Base-by-base conservation (phyloP, 495 filamentous ascomycete species). In the Hypoxylon fuscum region DNA sequence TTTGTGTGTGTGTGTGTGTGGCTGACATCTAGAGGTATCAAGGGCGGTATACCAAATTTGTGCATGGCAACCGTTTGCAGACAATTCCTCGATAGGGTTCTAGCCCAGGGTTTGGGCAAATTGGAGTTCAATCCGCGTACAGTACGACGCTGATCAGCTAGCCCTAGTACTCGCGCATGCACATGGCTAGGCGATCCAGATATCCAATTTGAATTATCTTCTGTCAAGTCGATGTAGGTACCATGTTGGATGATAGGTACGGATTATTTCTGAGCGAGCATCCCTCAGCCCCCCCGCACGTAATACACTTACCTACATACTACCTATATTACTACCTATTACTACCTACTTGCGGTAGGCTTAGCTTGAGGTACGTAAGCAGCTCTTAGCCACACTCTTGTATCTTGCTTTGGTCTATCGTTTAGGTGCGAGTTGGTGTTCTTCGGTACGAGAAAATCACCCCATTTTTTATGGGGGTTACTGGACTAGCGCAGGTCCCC, bases 401-500 rank as follows among this genome's bases (percentile, higher is more conserved):
- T n/a, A n/a, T n/a, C n/a, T n/a, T 48, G 5, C 6, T 49, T 49
- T 21, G 37, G 37, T 17, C 37, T 9, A 10, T 18, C 29, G 23
- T 34, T 20, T n/a, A n/a, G n/a, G n/a, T 29, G 32, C 25, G 15
- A 32, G 22, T 49, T 62, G 42, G 38, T 20, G 20, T 31, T 31
- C 35, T 55, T 50, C 41, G 46, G 41, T 35, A 52, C 50, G 34
- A 53, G 49, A 63, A 8, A 59, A 63, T 68, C 64, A 68, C 64
- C 59, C 64, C 64, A 68, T 68, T 63, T n/a, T 59, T 55, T 68
- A 59, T 53, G 59, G 64, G 49, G 20, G 59, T 50, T 7, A 20
- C 34, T 43, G 46, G 52, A 52, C 64, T 68, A 68, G 58, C 20
- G 64, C 64, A 63, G 59, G 58, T 62, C 55, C 64, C 64, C 59